Evolutionary conservation across 2,329 filamentous ascomycete species (phyloP).

Genomic region (Monosporascus cannonballus): DNA sequence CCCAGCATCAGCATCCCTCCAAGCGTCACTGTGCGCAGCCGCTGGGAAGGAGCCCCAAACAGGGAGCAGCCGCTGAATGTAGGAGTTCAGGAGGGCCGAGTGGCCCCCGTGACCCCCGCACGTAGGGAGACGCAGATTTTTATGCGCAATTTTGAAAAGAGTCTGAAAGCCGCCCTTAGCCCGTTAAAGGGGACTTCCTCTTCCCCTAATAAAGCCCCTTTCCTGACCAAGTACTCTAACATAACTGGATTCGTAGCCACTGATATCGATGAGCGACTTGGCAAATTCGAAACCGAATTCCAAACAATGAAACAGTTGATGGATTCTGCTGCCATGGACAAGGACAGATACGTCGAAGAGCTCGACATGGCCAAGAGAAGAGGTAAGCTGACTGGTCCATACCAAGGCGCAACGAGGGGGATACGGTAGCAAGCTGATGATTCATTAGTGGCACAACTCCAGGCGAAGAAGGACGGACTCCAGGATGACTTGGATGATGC

Average conservation of each 20-base stretch:
- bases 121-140: conserved; percentile 17
- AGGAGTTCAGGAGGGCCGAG: conserved; percentile 11
- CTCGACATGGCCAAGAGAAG: conserved; percentile 68
- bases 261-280: conserved; percentile 73
- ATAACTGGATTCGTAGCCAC: conserved; percentile 58
- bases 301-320: conserved; percentile 67
- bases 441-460: not conserved
- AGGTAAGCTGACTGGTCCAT: conserved; percentile 45
- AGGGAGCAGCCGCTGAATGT: conserved; percentile 4
- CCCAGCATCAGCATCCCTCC: conserved; percentile 11
- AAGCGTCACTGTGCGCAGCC: conserved; percentile 21
- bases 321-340: conserved; percentile 60
- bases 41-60: conserved; percentile 1
- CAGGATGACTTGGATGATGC: conserved; percentile 63
- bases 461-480: conserved; percentile 40
- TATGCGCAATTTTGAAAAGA: conserved; percentile 20
- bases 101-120: conserved; percentile 28
- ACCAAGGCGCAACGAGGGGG: conserved; percentile 1
- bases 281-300: conserved; percentile 70
- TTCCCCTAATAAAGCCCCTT: conserved; percentile 43
- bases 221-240: conserved; percentile 71
- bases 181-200: conserved; percentile 29
- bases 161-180: conserved; percentile 27
- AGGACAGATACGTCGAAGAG: conserved; percentile 65
- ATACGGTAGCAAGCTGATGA: conserved; percentile 3